Conservation (phyloP, 2,329 filamentous ascomycete species). For the Trichophyton verrucosum region DNA sequence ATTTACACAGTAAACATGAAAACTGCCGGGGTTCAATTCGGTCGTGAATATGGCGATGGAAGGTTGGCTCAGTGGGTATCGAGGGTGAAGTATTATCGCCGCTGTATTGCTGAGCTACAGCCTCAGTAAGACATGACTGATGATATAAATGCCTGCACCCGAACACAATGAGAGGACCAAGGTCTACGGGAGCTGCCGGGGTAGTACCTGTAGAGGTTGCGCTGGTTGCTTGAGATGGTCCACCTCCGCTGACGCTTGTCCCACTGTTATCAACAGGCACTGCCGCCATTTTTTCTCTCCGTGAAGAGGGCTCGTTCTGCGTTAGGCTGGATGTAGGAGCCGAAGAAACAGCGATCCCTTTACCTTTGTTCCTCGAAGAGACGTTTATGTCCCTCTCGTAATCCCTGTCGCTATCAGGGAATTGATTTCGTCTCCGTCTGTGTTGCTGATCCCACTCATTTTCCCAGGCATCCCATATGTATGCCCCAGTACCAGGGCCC, state of each 20-base stretch:
- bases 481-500: constrained; percentile 70
- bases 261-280: background rate
- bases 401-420: constrained; percentile 18
- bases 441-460: constrained; percentile 34
- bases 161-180: constrained; percentile 33
- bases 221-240: background rate
- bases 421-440: constrained; percentile 21
- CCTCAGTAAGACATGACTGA: constrained; percentile 29
- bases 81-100: background rate
- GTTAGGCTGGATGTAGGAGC: background rate
- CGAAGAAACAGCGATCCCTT: constrained; percentile 21
- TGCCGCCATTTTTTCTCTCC: constrained; percentile 9
- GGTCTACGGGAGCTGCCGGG: constrained; percentile 2
- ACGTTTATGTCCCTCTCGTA: background rate
- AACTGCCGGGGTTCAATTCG: constrained; percentile 20
- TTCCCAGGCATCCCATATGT: constrained; percentile 75
- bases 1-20: constrained; percentile 28
- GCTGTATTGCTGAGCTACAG: constrained; percentile 1
- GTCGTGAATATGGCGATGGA: background rate
- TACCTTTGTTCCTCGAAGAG: constrained; percentile 27
- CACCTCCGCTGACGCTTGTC: constrained; percentile 6
- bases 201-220: background rate
- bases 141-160: constrained; percentile 40
- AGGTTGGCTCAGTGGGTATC: background rate
- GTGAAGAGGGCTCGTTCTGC: background rate